Conservation (phyloP, 1,139 yeast genomes). For the Suhomyces chickasaworum region DNA sequence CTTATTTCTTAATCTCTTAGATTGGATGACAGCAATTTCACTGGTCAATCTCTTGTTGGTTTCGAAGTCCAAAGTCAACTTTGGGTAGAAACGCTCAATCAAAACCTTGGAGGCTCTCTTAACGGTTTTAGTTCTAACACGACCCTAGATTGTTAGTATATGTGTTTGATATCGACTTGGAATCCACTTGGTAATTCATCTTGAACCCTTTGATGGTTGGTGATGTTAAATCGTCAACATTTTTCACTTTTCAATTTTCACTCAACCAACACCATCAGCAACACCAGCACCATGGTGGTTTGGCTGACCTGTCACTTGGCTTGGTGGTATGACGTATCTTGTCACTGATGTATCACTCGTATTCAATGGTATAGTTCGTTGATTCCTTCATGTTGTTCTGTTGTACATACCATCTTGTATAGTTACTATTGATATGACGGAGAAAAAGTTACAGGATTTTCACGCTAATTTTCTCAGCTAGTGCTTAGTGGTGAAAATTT, state of each 20-base stretch:
- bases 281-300: background rate
- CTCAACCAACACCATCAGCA: background rate
- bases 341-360: background rate
- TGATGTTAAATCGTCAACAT: background rate
- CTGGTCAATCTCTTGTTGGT: slow-evolving; percentile 99
- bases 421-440: slow-evolving; percentile 29
- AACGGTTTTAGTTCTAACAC: slow-evolving; percentile 99
- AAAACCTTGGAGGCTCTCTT: slow-evolving; percentile 99
- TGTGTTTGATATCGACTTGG: too few species aligned
- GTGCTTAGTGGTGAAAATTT: slow-evolving; percentile 14
- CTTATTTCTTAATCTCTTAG: slow-evolving; percentile 99
- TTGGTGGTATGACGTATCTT: background rate
- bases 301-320: background rate
- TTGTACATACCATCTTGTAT: slow-evolving; percentile 42
- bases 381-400: background rate
- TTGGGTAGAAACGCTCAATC: slow-evolving; percentile 99
- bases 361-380: background rate
- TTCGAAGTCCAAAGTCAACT: slow-evolving; percentile 99
- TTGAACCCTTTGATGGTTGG: background rate
- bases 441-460: slow-evolving; percentile 16
- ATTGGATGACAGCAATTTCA: slow-evolving; percentile 98
- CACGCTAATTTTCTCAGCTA: slow-evolving; percentile 10
- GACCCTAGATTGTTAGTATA: slow-evolving; percentile 67
- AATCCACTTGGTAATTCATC: background rate
- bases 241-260: background rate